Evolutionary conservation across 495 filamentous ascomycete genomes (phyloP).

Genomic region (Sordaria brevicollis): DNA sequence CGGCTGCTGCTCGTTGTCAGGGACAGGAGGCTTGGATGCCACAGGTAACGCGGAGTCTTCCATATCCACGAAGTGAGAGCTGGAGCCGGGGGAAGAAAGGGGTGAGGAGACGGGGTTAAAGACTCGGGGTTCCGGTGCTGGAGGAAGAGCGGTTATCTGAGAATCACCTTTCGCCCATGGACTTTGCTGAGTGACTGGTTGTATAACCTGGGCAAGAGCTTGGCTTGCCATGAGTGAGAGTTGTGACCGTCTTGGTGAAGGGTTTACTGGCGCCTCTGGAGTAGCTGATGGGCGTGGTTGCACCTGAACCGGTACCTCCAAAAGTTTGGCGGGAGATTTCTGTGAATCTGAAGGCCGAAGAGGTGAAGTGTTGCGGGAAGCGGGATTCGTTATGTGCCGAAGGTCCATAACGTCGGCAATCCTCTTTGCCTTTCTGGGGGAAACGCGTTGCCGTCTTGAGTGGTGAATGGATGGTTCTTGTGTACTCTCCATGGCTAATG

Average conservation of each 20-base stretch:
- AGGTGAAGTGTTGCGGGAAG: not conserved
- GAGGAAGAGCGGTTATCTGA: slow-evolving; percentile 1
- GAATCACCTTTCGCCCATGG: slow-evolving; percentile 13
- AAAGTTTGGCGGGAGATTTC: not conserved
- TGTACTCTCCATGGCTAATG: not conserved
- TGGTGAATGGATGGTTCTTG: not conserved
- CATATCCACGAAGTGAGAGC: not conserved
- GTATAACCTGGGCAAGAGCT: not conserved
- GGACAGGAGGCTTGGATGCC: not conserved
- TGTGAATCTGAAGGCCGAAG: not conserved
- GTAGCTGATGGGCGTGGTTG: not conserved
- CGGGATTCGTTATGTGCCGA: not conserved
- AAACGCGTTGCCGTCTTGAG: not conserved
- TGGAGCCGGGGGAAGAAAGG: slow-evolving; percentile 11
- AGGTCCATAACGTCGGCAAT: not conserved
- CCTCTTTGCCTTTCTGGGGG: not conserved
- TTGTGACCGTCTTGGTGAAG: not conserved
- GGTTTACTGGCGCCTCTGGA: not conserved
- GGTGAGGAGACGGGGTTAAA: slow-evolving; percentile 6
- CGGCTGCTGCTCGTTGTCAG: not conserved
- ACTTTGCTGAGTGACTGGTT: not conserved
- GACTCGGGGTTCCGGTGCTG: not conserved
- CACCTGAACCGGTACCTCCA: not conserved
- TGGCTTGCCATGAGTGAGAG: not conserved
- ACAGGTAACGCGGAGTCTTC: not conserved